phyloP scores from a whole-genome alignment of 148 eudicot species.

The Rhododendron griersonianum region DNA sequence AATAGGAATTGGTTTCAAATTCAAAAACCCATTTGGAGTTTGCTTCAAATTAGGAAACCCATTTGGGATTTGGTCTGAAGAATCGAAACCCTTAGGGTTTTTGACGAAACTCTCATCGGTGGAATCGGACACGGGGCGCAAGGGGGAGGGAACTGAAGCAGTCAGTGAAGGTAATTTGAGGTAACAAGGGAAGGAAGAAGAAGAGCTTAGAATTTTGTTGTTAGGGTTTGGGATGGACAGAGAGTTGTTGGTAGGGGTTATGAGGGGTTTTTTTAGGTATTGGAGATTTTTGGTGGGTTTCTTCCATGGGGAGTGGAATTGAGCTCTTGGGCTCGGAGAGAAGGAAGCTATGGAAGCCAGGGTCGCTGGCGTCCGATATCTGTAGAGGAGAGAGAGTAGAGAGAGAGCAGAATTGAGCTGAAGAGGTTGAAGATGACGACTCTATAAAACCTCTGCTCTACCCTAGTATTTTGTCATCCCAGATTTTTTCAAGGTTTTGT shows the following conservation, averaged over 20 bases:
- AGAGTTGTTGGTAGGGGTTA: constrained; percentile 16
- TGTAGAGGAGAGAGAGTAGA: background rate
- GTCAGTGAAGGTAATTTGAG: constrained; percentile 45
- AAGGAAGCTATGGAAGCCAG: constrained; percentile 66
- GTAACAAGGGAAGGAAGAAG: constrained; percentile 54
- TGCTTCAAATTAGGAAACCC: constrained; percentile 26
- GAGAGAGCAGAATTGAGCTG: background rate
- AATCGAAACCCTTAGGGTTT: constrained; percentile 18
- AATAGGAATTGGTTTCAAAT: constrained; percentile 27
- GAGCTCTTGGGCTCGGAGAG: constrained; percentile 55
- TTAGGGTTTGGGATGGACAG: constrained; percentile 28
- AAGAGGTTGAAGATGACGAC: background rate
- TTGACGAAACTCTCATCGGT: constrained; percentile 43
- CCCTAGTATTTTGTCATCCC: background rate
- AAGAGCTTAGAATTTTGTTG: constrained; percentile 9
- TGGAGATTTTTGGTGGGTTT: background rate
- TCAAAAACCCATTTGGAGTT: constrained; percentile 32
- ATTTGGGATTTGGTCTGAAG: background rate
- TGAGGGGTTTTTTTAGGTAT: constrained; percentile 18
- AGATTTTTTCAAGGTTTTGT: background rate
- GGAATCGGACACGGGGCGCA: constrained; percentile 48
- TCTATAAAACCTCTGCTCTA: background rate
- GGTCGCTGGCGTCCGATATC: background rate
- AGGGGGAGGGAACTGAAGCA: constrained; percentile 31
- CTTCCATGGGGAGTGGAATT: constrained; percentile 28